A percentile compares a stretch with the other conserved stretches of the same genome.
Conservation (phyloP, 352 stramenopile genomes). For the Pythium guiyangense region DNA sequence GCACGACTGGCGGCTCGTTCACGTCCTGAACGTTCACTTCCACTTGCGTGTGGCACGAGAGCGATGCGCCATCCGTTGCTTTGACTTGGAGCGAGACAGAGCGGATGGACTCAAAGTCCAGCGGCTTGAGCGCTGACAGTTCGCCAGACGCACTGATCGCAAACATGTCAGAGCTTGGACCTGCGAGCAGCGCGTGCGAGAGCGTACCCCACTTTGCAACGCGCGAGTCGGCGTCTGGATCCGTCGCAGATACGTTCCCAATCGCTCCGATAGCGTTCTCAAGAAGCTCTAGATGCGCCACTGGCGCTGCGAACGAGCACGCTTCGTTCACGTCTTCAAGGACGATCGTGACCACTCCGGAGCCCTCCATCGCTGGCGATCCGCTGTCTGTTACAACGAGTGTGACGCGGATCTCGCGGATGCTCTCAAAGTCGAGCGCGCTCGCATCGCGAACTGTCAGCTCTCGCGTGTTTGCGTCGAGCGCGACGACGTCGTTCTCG, state of each 20-base stretch:
- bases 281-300: not conserved
- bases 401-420: slow-evolving; percentile 3
- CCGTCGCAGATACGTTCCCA: not conserved
- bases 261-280: not conserved
- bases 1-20: slow-evolving; percentile 40
- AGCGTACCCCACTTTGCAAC: slow-evolving; percentile 4
- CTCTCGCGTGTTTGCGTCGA: not conserved
- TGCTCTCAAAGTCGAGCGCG: slow-evolving; percentile 4
- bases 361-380: not conserved
- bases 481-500: not conserved
- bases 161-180: not conserved
- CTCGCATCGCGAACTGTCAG: not conserved
- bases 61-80: not conserved
- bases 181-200: slow-evolving; percentile 1
- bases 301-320: slow-evolving; percentile 1
- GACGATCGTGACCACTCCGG: not conserved
- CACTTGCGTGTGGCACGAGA: not conserved
- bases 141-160: slow-evolving; percentile 1
- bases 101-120: slow-evolving; percentile 7
- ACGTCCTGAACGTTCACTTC: slow-evolving; percentile 7
- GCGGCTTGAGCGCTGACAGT: not conserved
- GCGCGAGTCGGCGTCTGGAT: not conserved
- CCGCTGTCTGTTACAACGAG: slow-evolving; percentile 3
- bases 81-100: not conserved
- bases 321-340: slow-evolving; percentile 5